A percentile compares a stretch with the other conserved stretches of the same genome.
Evolutionary conservation across 2,329 filamentous ascomycete genomes (phyloP).

Genomic region (Paecilomyces fulvus): DNA sequence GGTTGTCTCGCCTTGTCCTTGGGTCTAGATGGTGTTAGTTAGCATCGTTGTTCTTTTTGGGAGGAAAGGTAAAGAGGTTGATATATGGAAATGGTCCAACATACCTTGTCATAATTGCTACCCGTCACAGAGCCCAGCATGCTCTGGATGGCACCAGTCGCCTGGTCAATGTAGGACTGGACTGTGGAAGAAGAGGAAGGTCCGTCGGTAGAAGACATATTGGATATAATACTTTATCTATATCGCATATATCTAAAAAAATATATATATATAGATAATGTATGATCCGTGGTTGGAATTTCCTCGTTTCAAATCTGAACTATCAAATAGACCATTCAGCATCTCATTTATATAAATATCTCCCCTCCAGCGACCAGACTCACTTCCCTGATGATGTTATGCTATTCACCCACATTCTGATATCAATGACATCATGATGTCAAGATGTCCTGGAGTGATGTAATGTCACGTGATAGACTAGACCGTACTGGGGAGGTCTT

Average conservation of each 20-base stretch:
- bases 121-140: slow-evolving; percentile 66
- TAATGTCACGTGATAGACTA: background rate
- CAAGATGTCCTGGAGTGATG: background rate
- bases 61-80: background rate
- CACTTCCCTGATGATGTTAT: background rate
- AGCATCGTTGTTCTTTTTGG: slow-evolving; percentile 17
- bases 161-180: slow-evolving; percentile 67
- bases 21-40: slow-evolving; percentile 27
- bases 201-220: slow-evolving; percentile 16
- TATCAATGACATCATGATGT: background rate
- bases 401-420: background rate
- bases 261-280: background rate
- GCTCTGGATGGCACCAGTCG: slow-evolving; percentile 63
- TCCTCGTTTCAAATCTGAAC: background rate
- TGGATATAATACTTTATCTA: too few relatives aligned
- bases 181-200: slow-evolving; percentile 57
- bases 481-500: background rate
- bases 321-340: background rate
- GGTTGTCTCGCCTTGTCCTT: slow-evolving; percentile 48
- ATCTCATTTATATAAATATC: background rate
- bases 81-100: slow-evolving; percentile 2
- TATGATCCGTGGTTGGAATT: background rate
- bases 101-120: slow-evolving; percentile 56
- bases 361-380: background rate
- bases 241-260: too few relatives aligned